Conservation (phyloP, 2,329 filamentous ascomycete genomes). For the Paecilomyces niveus region DNA sequence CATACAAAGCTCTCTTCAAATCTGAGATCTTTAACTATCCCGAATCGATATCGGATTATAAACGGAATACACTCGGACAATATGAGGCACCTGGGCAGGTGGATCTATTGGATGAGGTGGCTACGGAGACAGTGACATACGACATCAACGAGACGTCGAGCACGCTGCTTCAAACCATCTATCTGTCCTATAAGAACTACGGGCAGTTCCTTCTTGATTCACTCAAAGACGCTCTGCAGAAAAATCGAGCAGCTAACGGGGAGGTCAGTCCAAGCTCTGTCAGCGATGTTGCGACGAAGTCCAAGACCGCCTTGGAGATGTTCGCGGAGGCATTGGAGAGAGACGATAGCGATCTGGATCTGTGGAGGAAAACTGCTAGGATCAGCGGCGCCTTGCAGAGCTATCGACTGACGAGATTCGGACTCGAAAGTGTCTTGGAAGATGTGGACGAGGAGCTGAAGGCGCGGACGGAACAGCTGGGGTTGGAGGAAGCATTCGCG, state of each 20-base stretch:
- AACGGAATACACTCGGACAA: slow-evolving; percentile 53
- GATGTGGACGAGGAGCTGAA: slow-evolving; percentile 53
- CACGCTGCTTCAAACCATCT: slow-evolving; percentile 80
- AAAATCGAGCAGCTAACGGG: slow-evolving; percentile 7
- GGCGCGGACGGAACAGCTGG: slow-evolving; percentile 49
- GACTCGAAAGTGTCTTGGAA: slow-evolving; percentile 57
- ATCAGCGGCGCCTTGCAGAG: slow-evolving; percentile 53
- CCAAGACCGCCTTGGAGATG: slow-evolving; percentile 40
- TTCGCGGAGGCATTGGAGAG: slow-evolving; percentile 59
- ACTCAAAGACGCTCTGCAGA: slow-evolving; percentile 47
- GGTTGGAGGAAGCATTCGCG: slow-evolving; percentile 50
- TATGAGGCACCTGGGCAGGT: slow-evolving; percentile 39
- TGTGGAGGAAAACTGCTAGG: slow-evolving; percentile 56
- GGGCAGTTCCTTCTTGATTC: slow-evolving; percentile 84
- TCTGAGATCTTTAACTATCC: slow-evolving; percentile 93
- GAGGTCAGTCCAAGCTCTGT: slow-evolving; percentile 9
- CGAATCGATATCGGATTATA: slow-evolving; percentile 78
- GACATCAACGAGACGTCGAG: slow-evolving; percentile 68
- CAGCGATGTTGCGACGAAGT: slow-evolving; percentile 25
- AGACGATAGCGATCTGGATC: slow-evolving; percentile 57
- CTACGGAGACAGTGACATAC: slow-evolving; percentile 32
- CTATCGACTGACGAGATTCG: slow-evolving; percentile 53
- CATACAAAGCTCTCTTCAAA: slow-evolving; percentile 77
- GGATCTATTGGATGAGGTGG: slow-evolving; percentile 28
- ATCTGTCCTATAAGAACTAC: slow-evolving; percentile 91